A percentile compares a stretch with the other conserved stretches of the same genome.
These are phyloP conservation scores for Lodderomyces parapsilosis DNA, from an alignment of 1,139 yeast species.

Conservation along the genomic window DNA sequence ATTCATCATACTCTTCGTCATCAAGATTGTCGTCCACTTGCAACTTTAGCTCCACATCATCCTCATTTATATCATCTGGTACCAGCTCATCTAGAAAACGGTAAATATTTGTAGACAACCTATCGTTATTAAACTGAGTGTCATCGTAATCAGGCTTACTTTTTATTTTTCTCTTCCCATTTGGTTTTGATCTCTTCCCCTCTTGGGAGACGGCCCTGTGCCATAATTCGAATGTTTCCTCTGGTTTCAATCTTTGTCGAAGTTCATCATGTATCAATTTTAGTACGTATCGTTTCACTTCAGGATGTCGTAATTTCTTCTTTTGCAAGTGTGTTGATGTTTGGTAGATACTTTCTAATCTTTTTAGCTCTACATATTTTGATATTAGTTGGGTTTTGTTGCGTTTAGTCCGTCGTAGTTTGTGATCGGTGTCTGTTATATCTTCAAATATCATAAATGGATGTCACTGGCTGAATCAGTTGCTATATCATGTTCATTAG, in stretches of 20 bases:
- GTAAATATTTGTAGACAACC: slow-evolving; percentile 4
- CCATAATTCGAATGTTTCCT: slow-evolving; percentile 42
- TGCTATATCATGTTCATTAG: slow-evolving; percentile 2
- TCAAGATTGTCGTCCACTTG: slow-evolving; percentile 11
- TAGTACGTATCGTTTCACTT: slow-evolving; percentile 16
- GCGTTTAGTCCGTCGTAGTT: slow-evolving; percentile 7
- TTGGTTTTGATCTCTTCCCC: not conserved
- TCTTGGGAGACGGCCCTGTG: slow-evolving; percentile 16
- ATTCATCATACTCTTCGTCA: slow-evolving; percentile 12
- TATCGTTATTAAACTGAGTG: slow-evolving; percentile 1
- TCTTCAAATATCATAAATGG: slow-evolving; percentile 21
- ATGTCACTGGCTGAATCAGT: not conserved
- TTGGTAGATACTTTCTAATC: slow-evolving; percentile 13
- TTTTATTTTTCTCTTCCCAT: not conserved
- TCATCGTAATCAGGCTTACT: not conserved
- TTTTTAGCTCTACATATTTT: slow-evolving; percentile 21
- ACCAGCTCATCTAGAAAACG: slow-evolving; percentile 11
- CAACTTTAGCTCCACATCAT: not conserved
- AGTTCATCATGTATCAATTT: slow-evolving; percentile 17
- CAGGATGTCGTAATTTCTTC: slow-evolving; percentile 14
- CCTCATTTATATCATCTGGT: slow-evolving; percentile 9
- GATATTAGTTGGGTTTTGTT: slow-evolving; percentile 15
- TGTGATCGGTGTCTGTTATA: slow-evolving; percentile 14
- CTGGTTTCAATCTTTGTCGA: slow-evolving; percentile 22
- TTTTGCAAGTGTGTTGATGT: slow-evolving; percentile 7